A percentile compares a stretch with the other conserved stretches of the same genome.
Evolutionary conservation across 78 protist species (phyloP).

Genomic region (Creolimax fragrantissima): DNA sequence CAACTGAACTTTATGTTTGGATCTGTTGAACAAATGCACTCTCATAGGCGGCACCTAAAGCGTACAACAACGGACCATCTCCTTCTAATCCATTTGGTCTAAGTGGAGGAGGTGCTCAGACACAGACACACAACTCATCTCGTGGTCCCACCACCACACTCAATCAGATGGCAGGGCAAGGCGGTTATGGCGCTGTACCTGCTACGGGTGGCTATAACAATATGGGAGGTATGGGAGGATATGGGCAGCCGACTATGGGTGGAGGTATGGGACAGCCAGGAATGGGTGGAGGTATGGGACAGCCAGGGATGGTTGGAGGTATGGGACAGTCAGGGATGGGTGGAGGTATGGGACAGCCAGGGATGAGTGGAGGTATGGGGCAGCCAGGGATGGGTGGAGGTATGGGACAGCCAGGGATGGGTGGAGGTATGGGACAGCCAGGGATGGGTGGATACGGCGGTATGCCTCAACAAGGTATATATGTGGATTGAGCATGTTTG

Average conservation of each 20-base stretch:
- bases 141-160: background rate
- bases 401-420: no score
- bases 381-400: background rate
- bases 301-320: background rate
- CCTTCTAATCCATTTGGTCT: background rate
- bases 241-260: background rate
- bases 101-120: background rate
- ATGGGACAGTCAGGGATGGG: background rate
- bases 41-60: no score
- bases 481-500: no score
- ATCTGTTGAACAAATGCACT: no score
- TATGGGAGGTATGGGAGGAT: background rate
- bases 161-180: background rate
- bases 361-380: background rate
- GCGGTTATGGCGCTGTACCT: no score
- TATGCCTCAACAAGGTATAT: no score
- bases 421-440: background rate
- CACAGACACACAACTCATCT: background rate
- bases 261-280: background rate
- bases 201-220: no score
- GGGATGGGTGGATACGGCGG: background rate
- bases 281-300: background rate
- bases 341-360: background rate
- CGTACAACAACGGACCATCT: background rate
- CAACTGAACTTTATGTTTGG: background rate